Evolutionary conservation across 352 stramenopile species (phyloP).

Genomic region (Phytophthora tentaculata): DNA sequence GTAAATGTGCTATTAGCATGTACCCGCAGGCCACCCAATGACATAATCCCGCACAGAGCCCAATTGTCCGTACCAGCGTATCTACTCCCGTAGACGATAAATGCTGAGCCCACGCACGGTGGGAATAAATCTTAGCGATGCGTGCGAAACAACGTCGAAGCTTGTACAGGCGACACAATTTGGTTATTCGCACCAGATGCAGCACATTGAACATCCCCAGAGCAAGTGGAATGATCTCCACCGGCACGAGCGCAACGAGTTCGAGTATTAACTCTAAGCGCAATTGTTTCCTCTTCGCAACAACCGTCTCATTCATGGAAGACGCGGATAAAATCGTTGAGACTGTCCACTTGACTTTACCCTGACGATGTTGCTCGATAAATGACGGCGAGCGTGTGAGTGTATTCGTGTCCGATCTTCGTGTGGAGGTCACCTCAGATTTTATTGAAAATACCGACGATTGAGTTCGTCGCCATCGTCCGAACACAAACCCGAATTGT

Average conservation of each 20-base stretch:
- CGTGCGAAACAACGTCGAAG: slow-evolving; percentile 44
- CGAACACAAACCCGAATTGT: slow-evolving; percentile 55
- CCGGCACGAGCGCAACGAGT: slow-evolving; percentile 49
- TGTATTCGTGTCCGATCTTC: background rate
- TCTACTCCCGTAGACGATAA: slow-evolving; percentile 67
- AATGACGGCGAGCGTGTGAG: background rate
- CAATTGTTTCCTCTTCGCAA: background rate
- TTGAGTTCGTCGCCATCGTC: slow-evolving; percentile 35
- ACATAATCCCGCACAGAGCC: slow-evolving; percentile 36
- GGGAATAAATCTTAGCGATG: slow-evolving; percentile 55
- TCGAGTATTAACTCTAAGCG: slow-evolving; percentile 49
- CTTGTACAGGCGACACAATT: slow-evolving; percentile 62
- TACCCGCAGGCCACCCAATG: slow-evolving; percentile 76
- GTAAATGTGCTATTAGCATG: slow-evolving; percentile 62
- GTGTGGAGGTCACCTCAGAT: background rate
- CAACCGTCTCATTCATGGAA: background rate
- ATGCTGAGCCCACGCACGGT: slow-evolving; percentile 43
- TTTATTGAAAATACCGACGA: background rate
- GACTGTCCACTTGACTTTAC: slow-evolving; percentile 56
- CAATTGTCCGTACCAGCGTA: slow-evolving; percentile 47
- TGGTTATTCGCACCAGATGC: slow-evolving; percentile 64
- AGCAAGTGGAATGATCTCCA: slow-evolving; percentile 52
- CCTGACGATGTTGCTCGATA: background rate
- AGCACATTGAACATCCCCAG: slow-evolving; percentile 50
- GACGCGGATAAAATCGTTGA: slow-evolving; percentile 32